These are phyloP conservation scores for Mediolabrus comicus DNA, from an alignment of 108 stramenopile species.

Conservation along the genomic window DNA sequence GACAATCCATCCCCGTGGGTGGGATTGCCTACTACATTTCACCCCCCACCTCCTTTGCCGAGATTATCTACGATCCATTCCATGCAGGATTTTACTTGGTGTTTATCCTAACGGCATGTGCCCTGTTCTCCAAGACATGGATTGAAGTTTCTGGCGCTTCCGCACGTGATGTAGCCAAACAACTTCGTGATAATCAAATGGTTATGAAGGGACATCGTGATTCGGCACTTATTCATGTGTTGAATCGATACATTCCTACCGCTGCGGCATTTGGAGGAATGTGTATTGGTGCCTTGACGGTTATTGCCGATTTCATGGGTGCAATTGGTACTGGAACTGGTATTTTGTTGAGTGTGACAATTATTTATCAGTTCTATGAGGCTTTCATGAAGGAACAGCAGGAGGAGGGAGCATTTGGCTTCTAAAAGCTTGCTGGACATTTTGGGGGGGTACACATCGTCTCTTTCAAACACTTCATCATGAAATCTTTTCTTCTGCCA, in stretches of 20 bases:
- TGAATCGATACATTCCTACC: slow-evolving; percentile 98
- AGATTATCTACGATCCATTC: slow-evolving; percentile 97
- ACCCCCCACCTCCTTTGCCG: slow-evolving; percentile 89
- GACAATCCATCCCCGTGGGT: slow-evolving; percentile 91
- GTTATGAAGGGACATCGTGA: slow-evolving; percentile 99
- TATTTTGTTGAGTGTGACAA: slow-evolving; percentile 97
- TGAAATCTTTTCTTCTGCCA: neutral
- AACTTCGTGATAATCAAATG: slow-evolving; percentile 98
- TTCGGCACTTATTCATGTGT: slow-evolving; percentile 91
- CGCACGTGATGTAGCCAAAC: slow-evolving; percentile 98
- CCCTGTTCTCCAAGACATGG: slow-evolving; percentile 99
- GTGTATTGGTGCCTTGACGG: slow-evolving; percentile 98
- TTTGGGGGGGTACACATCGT: neutral
- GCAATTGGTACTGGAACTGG: slow-evolving; percentile 99
- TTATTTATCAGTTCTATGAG: slow-evolving; percentile 98
- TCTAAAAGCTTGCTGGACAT: neutral
- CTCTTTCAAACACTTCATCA: neutral
- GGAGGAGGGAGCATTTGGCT: slow-evolving; percentile 49
- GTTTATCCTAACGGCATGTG: slow-evolving; percentile 97
- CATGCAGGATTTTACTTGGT: slow-evolving; percentile 97
- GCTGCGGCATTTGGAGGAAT: slow-evolving; percentile 99
- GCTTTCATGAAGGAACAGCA: slow-evolving; percentile 85
- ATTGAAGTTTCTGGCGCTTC: slow-evolving; percentile 97
- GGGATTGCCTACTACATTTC: slow-evolving; percentile 99
- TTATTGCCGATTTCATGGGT: slow-evolving; percentile 97